These are phyloP conservation scores for Trichoderma asperellum DNA, from an alignment of 2,329 filamentous ascomycete species.

Conservation along the genomic window DNA sequence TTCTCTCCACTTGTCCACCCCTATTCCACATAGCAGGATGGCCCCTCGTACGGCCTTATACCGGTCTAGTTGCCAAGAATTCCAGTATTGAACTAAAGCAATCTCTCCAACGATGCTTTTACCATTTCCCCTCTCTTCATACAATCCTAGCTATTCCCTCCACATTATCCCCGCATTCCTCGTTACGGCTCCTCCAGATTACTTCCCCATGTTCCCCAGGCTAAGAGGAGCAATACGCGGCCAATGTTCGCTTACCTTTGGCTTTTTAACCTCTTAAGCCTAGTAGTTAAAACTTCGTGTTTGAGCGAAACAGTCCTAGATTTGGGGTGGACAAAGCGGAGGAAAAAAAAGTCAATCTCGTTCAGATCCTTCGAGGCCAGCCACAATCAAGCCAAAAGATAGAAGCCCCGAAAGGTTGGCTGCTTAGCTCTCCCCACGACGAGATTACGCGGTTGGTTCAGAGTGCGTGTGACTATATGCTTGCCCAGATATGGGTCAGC, in stretches of 20 bases:
- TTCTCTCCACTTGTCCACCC: background rate
- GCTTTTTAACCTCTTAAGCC: background rate
- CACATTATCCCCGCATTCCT: constrained; percentile 14
- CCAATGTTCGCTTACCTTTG: background rate
- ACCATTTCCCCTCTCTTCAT: background rate
- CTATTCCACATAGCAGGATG: background rate
- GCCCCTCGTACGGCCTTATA: background rate
- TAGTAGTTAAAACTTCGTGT: background rate
- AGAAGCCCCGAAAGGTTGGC: background rate
- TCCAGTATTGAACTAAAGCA: background rate
- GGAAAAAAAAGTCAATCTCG: background rate
- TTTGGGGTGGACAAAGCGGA: background rate
- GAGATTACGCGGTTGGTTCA: background rate
- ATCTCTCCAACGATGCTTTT: background rate
- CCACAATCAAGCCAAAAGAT: background rate
- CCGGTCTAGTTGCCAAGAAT: background rate
- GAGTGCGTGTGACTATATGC: background rate
- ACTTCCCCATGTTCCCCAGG: background rate
- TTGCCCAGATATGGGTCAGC: background rate
- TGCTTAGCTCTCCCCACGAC: background rate
- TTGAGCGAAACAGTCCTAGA: background rate
- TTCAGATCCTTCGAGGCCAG: background rate
- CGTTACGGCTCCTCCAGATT: background rate
- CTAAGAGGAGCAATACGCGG: background rate
- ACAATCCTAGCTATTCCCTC: background rate